Base-by-base conservation (phyloP, 176 grass and related monocot genomes). In the Puya raimondii region DNA sequence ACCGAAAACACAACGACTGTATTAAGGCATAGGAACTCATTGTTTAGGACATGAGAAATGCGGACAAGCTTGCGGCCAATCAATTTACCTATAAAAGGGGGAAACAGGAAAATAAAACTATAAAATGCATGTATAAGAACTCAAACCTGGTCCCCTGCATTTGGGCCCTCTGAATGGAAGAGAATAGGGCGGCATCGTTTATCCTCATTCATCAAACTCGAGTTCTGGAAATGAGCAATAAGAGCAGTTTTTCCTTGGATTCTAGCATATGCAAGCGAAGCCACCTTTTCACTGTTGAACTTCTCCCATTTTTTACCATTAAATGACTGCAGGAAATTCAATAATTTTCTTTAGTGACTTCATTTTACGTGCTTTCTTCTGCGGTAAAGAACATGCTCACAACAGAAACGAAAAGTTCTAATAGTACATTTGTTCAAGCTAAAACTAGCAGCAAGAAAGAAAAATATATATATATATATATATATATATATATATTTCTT, bases 211-310 rank as follows among this genome's bases (percentile, higher is more conserved):
- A 97, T 97, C 68, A 97, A 59, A 77, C 93, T 97, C 50, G 93
- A 97, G 72, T 97, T 97, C 82, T 89, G 89, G 71, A 97, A 97
- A 77, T 92, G 93, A 77, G 74, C 65, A 67, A 97, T 77, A 66
- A 97, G 83, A 83, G 89, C 84, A 63, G 65, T 50, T 72, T 88
- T 92, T 58, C 93, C 93, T 74, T 97, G 93, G 52, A 97, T 97
- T 69, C 93, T 87, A 20, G 86, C 94, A 11, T 97, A 97, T 18
- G 94, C 89, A 63, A 97, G 89, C 2, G 94, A 90, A 15, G 94
- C 89, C 69, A 97, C 94, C 78, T 97, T 97, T 67, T 97, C 89
- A 14, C 94, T 97, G 47, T 89, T 97, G 68, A 97, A 97, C 67
- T 87, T 92, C 11, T 89, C 89, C 94, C 94, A 97, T 82, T 81